Percentiles rank a stretch among this genome's conserved stretches.
Evolutionary conservation across 2,329 filamentous ascomycete genomes (phyloP).

Genomic region (Gyromitra esculenta): DNA sequence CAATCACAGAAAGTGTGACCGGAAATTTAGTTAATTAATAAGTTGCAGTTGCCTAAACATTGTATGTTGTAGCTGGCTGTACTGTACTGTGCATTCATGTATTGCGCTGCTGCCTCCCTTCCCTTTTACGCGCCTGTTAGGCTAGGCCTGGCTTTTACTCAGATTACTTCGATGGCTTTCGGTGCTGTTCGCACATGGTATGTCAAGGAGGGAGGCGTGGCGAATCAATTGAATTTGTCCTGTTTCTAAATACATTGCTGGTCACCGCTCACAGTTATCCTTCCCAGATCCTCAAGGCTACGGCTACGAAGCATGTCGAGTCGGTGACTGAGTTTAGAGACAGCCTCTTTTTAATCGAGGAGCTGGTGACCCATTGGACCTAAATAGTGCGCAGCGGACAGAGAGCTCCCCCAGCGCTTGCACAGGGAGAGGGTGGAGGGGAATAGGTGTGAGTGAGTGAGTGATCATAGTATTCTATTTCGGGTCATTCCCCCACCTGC

Average conservation of each 20-base stretch:
- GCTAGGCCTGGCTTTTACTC: constrained; percentile 43
- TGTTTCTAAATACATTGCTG: constrained; percentile 48
- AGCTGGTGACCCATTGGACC: constrained; percentile 43
- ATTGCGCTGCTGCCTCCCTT: constrained; percentile 49
- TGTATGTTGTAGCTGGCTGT: constrained; percentile 45
- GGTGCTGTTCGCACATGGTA: constrained; percentile 50
- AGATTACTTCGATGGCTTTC: constrained; percentile 51
- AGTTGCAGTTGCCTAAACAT: constrained; percentile 39
- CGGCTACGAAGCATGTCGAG: constrained; percentile 34
- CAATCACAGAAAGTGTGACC: constrained; percentile 41
- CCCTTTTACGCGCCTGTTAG: constrained; percentile 40
- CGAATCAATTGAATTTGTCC: constrained; percentile 50
- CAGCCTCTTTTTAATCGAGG: constrained; percentile 38
- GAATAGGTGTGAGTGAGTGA: constrained; percentile 30
- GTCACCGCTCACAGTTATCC: constrained; percentile 45
- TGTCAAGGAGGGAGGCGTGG: constrained; percentile 49
- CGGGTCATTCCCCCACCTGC: constrained; percentile 52
- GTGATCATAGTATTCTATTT: constrained; percentile 53
- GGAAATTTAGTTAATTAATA: constrained; percentile 49
- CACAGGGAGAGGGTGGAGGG: constrained; percentile 14
- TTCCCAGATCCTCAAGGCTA: constrained; percentile 40
- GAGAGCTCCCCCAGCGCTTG: constrained; percentile 45
- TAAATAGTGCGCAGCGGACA: constrained; percentile 24
- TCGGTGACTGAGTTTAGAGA: constrained; percentile 42
- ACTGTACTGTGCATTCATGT: constrained; percentile 39